Base-by-base conservation (phyloP, 306 rosid genomes). In the Cucurbita maxima region DNA sequence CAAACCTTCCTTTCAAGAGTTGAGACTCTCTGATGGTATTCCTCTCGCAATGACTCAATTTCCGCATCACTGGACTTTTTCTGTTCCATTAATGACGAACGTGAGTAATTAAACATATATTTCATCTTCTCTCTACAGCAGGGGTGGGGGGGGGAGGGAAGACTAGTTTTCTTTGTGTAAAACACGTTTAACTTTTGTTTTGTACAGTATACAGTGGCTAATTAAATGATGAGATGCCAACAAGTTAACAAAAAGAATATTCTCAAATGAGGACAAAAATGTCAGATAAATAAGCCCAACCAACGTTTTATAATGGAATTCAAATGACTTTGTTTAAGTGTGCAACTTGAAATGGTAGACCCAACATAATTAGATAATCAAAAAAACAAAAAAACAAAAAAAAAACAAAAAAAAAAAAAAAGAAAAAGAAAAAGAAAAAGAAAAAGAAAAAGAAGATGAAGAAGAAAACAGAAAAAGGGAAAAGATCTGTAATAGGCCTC, bases 21-120 rank as follows among this genome's bases (percentile, higher is more conserved):
- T 81, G 97, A 76, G 81, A 89, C 96, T 84, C 95, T 91, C 68
- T 95, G 96, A 80, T 95, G 99, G 85, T 91, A 91, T 80, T 91
- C 99, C 92, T 95, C 99, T 56, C 99, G 90, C 85, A 91, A 83
- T 78, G 96, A 84, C 79, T 95, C 97, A 36, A 95, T 77, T 88
- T 95, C 99, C 37, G 91, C 96, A 69, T 95, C 97, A 83, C 80
- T 91, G 75, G 97, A 88, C 83, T 95, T 95, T 83, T 92, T 88
- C 99, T 95, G 88, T 80, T 72, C 80, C 82, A 89, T 71, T 79
- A 79, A 77, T 72, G 45, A 30, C 20, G 45, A 30, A 70, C 7
- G 20, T 54, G 38, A 40, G 51, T 54, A 45, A 43, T 44, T 44
- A 54, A 54, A 54, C 47, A 13, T 30, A 70, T 50, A 70, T 22